Evolutionary conservation across 352 stramenopile species (phyloP), one percentile per base, ranked within the genome.

Genomic region (Globisporangium uncinulatum): DNA sequence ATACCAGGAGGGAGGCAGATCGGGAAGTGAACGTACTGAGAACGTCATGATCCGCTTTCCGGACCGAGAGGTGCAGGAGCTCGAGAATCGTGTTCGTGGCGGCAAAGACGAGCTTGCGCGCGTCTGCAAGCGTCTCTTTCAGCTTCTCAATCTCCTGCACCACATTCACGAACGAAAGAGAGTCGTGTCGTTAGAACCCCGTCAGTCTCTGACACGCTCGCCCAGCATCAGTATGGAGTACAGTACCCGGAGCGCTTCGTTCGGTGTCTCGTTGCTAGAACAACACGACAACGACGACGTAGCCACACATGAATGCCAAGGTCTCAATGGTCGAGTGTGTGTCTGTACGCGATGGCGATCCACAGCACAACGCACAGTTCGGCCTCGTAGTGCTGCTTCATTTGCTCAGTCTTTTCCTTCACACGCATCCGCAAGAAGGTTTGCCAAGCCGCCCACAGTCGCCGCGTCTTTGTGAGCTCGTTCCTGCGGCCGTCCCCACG

Each of bases 51-150:
- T 87, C 74, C 11, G 68, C 76, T 53, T 78, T 83, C 3, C 59
- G 70, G 42, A 87, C 62, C 8, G 77, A 86, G 59, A 83, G 65
- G 21, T 87, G 72, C 8, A 90, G 61, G 15, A 87, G 50, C 13
- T 88, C 72, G 4, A 86, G 56, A 50, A 87, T 86, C 0, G 74
- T 71, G 53, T 83, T 77, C 2, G 77, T 84, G 4, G 77, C 74
- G n/a, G 66, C 65, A 49, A 83, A 84, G 0, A 87, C 73, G 15
- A 90, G 56, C 34, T 78, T 84, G 6, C 79, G 52, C 0, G 74
- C 76, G 47, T 90, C 79, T 9, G 66, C 63, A 7, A 86, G 63
- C 15, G 57, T 72, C 53, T 87, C 77, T 63, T 77, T 76, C 21
- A 89, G 48, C 7, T 69, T 67, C 51, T 88, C 77, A 24, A 88